Base-by-base conservation (phyloP, 768 basidiomycete genomes). In the Mycena rebaudengoi region DNA sequence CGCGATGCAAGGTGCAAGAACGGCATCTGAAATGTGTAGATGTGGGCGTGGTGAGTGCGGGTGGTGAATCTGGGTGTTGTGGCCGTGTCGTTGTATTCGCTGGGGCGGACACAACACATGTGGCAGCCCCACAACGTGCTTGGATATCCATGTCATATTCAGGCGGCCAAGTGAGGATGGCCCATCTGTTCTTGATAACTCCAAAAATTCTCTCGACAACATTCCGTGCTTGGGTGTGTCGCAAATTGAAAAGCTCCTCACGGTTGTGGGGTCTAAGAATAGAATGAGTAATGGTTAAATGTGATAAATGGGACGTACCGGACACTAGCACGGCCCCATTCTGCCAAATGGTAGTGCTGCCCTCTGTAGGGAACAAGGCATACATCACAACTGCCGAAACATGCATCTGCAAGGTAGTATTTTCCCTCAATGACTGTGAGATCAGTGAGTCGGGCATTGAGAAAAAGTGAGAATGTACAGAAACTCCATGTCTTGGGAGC, bases 151-250 rank as follows among this genome's bases (percentile, higher is more conserved):
- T 67, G 28, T 23, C 4, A 59, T 64, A 78, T n/a, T 73, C 48
- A 16, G 68, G 71, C 0, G 76, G 62, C 18, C 64, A 26, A 18
- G 62, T 55, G 20, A 74, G 68, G 48, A 73, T 66, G 3, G 32
- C 56, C 59, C 60, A 74, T 23, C 57, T 46, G 26, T 55, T 49
- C 58, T 76, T 77, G 52, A 75, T 1, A 5, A 76, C 64, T 25
- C 79, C 79, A 75, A 81, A 81, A n/a, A 80, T 74, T 0, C 69
- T 56, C 56, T 81, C 76, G 63, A 81, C 68, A 33, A 80, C 70
- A 72, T 80, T 82, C 1, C 70, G 68, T 5, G 69, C 71, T 37
- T 69, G 69, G 11, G 78, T 67, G 67, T 82, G 79, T 1, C 70
- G 69, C 0, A 81, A 70, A 57, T 80, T 81, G 54, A 73, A 79